Conservation (phyloP, 169 alveolate genomes). For the Plasmodium gonderi region DNA sequence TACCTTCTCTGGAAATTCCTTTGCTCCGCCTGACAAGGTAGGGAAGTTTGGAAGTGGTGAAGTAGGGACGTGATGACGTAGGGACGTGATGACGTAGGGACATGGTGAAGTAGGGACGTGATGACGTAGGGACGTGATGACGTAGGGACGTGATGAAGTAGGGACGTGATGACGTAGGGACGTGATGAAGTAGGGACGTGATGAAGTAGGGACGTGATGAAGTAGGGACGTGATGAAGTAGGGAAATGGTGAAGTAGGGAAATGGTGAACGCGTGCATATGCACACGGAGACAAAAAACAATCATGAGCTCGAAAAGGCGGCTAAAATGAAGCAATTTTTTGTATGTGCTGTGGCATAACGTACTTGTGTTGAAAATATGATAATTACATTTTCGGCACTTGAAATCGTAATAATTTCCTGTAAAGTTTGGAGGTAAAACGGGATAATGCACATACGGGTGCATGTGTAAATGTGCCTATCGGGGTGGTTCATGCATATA, state of each 20-base stretch:
- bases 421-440: neutral
- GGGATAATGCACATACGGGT: neutral
- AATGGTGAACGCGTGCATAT: neutral
- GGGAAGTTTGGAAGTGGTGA: no score
- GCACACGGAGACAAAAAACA: neutral
- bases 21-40: neutral
- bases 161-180: no score
- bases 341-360: neutral
- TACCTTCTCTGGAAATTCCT: neutral
- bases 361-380: slow-evolving; percentile 57
- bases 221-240: neutral
- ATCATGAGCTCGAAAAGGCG: no score
- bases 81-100: neutral
- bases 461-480: neutral
- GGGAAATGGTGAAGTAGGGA: neutral
- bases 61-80: neutral
- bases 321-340: neutral
- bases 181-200: neutral
- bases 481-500: neutral
- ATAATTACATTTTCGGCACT: slow-evolving; percentile 41
- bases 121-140: no score
- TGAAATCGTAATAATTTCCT: slow-evolving; percentile 50
- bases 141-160: neutral
- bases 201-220: neutral
- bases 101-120: no score